phyloP scores from a whole-genome alignment of 2,329 filamentous ascomycete species.

The Dryadomyces quercus-mongolicae region DNA sequence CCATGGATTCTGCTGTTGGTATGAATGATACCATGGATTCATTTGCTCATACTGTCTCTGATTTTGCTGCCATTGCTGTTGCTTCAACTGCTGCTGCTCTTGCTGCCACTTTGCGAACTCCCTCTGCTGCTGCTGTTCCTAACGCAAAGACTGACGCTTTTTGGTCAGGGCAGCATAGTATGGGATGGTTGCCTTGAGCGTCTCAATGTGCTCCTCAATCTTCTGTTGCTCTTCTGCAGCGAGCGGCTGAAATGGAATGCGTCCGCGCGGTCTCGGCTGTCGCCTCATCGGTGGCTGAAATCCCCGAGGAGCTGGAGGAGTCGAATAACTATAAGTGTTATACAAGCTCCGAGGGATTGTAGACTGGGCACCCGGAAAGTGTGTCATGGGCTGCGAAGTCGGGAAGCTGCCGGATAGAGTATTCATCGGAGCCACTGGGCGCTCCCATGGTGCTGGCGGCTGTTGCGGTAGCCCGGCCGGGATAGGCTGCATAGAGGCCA shows the following conservation, averaged over 20 bases:
- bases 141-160: conserved; percentile 8
- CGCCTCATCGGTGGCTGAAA: neutral
- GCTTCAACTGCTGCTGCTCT: neutral
- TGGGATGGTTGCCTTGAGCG: conserved; percentile 8
- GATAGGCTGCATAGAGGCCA: neutral
- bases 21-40: neutral
- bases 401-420: neutral
- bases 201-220: conserved; percentile 12
- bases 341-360: neutral
- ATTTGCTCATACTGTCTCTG: neutral
- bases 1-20: neutral
- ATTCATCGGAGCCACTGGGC: neutral
- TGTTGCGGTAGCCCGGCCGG: too few relatives aligned
- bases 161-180: conserved; percentile 9
- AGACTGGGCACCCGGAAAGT: neutral
- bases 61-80: neutral
- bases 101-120: neutral
- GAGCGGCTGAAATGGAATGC: conserved; percentile 3
- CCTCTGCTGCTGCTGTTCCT: conserved; percentile 2
- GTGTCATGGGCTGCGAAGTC: neutral
- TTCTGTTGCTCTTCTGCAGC: conserved; percentile 8
- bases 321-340: neutral
- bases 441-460: neutral
- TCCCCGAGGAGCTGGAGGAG: too few relatives aligned
- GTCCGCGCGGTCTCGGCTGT: neutral